Base-by-base conservation (phyloP, 2,329 filamentous ascomycete genomes). In the Penicillium nordicum region DNA sequence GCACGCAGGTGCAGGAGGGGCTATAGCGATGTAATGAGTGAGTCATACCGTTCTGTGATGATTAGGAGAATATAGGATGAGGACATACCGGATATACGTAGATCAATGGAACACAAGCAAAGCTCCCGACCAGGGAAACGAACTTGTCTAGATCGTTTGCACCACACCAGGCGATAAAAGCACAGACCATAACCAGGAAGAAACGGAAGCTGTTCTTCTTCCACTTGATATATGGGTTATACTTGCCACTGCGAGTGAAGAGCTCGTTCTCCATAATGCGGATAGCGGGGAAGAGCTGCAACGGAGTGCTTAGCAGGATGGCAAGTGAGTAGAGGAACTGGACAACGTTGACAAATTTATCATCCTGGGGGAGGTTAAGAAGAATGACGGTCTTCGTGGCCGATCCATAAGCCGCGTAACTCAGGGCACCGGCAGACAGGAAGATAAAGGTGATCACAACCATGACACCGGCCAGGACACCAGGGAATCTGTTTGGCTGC, bases 221-320 rank as follows among this genome's bases (percentile, higher is more conserved):
- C 94, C 94, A 99, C 79, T 99, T 99, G 80, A 99, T 96, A 71
- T 90, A 94, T 0, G 92, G 92, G 71, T 97, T 97, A 78, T 97
- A 96, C 76, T 99, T 99, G 66, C 94, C 92, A 60, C 92, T 96
- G 70, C 89, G 84, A 25, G 90, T 96, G 74, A 97, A 99, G 7
- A 97, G 81, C 63, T 92, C 91, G 66, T 96, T 96, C 76, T 96
- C 92, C 34, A 90, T 91, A 69, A 99, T 99, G 70, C 93, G 89
- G 68, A 99, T 97, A 42, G 94, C 94, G 0, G 94, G 94, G 80
- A 97, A 99, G 64, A 99, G 92, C 71, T 99, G 95, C 57, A 99
- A 79, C 6, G 94, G 94, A 0, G 94, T 99, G 36, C 91, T 96
- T 11, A 99, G 83, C 53, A 99, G 80, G 67, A 99, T 99, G n/a